Conservation (phyloP, 164 flowering plant species). For the Piper betle region DNA sequence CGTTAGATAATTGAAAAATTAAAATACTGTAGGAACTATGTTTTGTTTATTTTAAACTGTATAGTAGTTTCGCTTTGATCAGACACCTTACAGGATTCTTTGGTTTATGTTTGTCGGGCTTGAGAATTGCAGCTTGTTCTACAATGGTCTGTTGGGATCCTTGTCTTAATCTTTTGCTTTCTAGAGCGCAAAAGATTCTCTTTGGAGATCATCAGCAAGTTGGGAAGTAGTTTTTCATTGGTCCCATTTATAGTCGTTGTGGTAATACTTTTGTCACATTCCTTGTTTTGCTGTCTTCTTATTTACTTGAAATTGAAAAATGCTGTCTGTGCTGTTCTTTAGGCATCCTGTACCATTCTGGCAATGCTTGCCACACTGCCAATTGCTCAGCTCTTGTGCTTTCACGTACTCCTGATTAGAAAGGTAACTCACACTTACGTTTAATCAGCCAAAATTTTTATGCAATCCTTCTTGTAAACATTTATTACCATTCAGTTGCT, state of each 20-base stretch:
- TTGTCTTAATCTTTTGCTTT: constrained; percentile 77
- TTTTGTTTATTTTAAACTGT: too few species aligned
- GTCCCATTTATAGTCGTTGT: constrained; percentile 84
- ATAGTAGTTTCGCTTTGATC: constrained; percentile 26
- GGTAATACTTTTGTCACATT: constrained; percentile 20
- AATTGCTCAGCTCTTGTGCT: constrained; percentile 91
- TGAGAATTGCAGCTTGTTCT: constrained; percentile 91
- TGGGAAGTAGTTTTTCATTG: constrained; percentile 95
- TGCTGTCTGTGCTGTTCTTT: neutral
- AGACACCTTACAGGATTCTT: constrained; percentile 39
- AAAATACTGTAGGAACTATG: too few species aligned
- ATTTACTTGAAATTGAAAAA: neutral
- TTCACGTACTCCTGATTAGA: constrained; percentile 90
- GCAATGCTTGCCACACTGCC: constrained; percentile 95
- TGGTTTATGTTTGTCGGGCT: constrained; percentile 52
- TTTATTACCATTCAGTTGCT: too few species aligned
- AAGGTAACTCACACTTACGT: constrained; percentile 35
- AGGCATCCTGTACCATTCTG: constrained; percentile 86
- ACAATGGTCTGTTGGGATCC: constrained; percentile 89
- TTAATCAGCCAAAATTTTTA: too few species aligned
- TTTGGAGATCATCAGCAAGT: constrained; percentile 60
- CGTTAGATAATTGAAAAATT: too few species aligned
- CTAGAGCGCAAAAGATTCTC: constrained; percentile 59
- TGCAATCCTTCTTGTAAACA: too few species aligned
- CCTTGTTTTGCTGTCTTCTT: neutral